Percentiles rank a stretch among this genome's conserved stretches.
These are phyloP conservation scores for Nemania sp. DNA, from an alignment of 2,329 filamentous ascomycete genomes.

Conservation along the genomic window DNA sequence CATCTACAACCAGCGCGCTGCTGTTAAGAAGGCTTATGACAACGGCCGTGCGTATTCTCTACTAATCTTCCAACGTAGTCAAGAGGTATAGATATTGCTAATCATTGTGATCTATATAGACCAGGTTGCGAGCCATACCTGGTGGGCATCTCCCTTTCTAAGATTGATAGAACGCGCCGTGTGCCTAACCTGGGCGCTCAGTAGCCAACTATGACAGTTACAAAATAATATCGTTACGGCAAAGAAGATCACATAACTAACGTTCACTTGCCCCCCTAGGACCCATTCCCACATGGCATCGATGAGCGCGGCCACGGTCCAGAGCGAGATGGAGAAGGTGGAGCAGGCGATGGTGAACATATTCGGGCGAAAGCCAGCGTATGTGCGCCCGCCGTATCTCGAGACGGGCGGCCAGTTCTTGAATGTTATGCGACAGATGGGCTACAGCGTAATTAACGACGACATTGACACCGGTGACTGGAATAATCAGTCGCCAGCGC, in stretches of 20 bases:
- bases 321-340: slow-evolving; percentile 61
- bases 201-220: background rate
- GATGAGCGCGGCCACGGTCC: slow-evolving; percentile 55
- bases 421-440: slow-evolving; percentile 58
- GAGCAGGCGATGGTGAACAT: slow-evolving; percentile 65
- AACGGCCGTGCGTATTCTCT: slow-evolving; percentile 54
- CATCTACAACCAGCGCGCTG: slow-evolving; percentile 62
- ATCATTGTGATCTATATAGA: slow-evolving; percentile 44
- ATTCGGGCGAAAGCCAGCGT: slow-evolving; percentile 61
- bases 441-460: slow-evolving; percentile 71
- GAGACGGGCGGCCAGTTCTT: slow-evolving; percentile 60
- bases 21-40: slow-evolving; percentile 65
- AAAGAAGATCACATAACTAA: slow-evolving; percentile 10
- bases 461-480: slow-evolving; percentile 73
- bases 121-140: slow-evolving; percentile 66
- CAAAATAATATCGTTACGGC: too few relatives aligned
- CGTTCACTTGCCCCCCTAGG: slow-evolving; percentile 45
- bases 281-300: slow-evolving; percentile 60
- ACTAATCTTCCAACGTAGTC: background rate
- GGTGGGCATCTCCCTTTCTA: slow-evolving; percentile 49
- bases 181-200: background rate
- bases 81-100: background rate
- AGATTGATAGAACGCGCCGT: background rate
- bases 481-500: slow-evolving; percentile 62
- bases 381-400: slow-evolving; percentile 64